These are phyloP conservation scores for Serpula lacrymans DNA, from an alignment of 768 basidiomycete species.

Conservation along the genomic window DNA sequence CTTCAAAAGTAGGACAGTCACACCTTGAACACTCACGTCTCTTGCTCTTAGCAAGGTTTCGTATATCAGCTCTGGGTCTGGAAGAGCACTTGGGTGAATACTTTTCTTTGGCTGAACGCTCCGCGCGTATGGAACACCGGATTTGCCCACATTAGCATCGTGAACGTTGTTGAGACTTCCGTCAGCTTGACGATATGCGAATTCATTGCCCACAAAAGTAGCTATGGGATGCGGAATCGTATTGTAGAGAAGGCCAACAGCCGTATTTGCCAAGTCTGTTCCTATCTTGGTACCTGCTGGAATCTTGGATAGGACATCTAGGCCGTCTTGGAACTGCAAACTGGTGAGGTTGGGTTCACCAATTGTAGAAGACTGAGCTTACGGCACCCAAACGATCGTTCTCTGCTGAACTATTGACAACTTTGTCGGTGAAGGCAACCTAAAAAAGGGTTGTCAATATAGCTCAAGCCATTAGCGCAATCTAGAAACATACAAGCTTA, in stretches of 20 bases:
- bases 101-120: constrained; percentile 46
- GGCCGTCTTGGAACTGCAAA: background rate
- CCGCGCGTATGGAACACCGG: constrained; percentile 57
- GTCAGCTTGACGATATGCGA: constrained; percentile 51
- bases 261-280: background rate
- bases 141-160: constrained; percentile 48
- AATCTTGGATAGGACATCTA: background rate
- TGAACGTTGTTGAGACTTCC: constrained; percentile 54
- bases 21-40: constrained; percentile 13
- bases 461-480: background rate
- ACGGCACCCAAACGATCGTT: constrained; percentile 2
- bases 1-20: too few relatives aligned
- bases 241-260: constrained; percentile 1
- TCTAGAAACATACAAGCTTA: too few relatives aligned
- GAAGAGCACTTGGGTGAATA: constrained; percentile 44
- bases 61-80: constrained; percentile 62
- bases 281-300: background rate
- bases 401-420: background rate
- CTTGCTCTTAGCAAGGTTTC: constrained; percentile 53
- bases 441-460: constrained; percentile 6
- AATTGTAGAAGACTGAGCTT: background rate
- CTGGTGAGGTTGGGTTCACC: background rate
- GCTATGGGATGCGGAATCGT: background rate
- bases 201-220: constrained; percentile 21
- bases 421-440: background rate